Evolutionary conservation across 2,329 filamentous ascomycete genomes (phyloP).

Genomic region (Paraconiothyrium brasiliense): DNA sequence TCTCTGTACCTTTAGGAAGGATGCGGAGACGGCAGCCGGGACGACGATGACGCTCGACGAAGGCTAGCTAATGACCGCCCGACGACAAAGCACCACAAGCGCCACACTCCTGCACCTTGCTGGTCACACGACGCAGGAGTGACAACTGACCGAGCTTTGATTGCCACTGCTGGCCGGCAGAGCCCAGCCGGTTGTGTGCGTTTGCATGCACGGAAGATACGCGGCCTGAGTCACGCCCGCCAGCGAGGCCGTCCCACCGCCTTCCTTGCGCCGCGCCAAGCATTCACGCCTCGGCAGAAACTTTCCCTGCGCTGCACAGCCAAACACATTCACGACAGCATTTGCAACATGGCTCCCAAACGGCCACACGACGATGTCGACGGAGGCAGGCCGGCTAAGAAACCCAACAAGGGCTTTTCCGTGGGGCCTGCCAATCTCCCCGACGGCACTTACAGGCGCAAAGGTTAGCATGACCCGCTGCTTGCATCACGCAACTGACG

Average conservation of each 20-base stretch:
- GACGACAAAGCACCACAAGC: slow-evolving; percentile 34
- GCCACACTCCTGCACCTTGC: slow-evolving; percentile 22
- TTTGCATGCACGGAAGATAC: slow-evolving; percentile 2
- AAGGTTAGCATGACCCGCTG: slow-evolving; percentile 59
- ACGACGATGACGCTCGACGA: slow-evolving; percentile 43
- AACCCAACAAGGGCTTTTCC: slow-evolving; percentile 75
- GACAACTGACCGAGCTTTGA: slow-evolving; percentile 3
- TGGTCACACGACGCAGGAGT: slow-evolving; percentile 36
- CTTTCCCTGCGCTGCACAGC: slow-evolving; percentile 7
- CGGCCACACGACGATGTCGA: slow-evolving; percentile 60
- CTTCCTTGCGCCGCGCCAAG: slow-evolving; percentile 1
- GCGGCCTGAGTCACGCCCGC: slow-evolving; percentile 3
- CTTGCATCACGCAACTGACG: background rate
- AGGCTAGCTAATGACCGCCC: slow-evolving; percentile 32
- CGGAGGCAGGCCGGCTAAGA: slow-evolving; percentile 52
- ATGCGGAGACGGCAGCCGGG: slow-evolving; percentile 31
- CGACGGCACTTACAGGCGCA: slow-evolving; percentile 86
- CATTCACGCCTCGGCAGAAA: slow-evolving; percentile 10
- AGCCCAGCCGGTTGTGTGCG: background rate
- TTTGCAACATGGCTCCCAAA: slow-evolving; percentile 65
- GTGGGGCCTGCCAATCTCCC: slow-evolving; percentile 91
- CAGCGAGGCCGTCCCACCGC: slow-evolving; percentile 5
- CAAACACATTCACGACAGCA: slow-evolving; percentile 3
- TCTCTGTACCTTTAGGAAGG: slow-evolving; percentile 23
- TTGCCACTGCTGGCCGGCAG: slow-evolving; percentile 5